Evolutionary conservation across 2,329 filamentous ascomycete genomes (phyloP).

Genomic region (Penicillium sp.): DNA sequence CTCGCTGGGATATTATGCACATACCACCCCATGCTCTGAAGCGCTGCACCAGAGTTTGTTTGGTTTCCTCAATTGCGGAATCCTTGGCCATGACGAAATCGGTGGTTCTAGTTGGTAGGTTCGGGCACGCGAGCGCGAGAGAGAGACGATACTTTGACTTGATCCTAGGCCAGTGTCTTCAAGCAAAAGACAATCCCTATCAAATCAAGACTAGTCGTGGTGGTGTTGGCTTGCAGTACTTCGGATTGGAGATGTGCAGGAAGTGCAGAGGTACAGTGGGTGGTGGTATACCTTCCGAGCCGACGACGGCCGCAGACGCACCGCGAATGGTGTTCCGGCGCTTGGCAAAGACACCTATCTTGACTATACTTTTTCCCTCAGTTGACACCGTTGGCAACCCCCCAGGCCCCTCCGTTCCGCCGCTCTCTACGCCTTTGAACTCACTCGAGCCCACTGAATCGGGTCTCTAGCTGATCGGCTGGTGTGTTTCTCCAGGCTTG

Average conservation of each 20-base stretch:
- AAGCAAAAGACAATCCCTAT: neutral
- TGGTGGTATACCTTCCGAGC: constrained; percentile 1
- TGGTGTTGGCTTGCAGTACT: neutral
- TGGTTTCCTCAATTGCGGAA: constrained; percentile 36
- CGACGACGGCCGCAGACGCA: constrained; percentile 3
- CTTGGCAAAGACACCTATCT: constrained; percentile 31
- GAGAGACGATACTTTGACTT: neutral
- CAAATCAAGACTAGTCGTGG: neutral
- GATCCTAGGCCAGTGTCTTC: neutral
- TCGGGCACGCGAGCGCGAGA: too few species aligned
- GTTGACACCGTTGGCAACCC: neutral
- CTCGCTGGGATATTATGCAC: constrained; percentile 11
- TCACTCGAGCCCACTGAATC: constrained; percentile 7
- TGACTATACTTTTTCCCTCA: constrained; percentile 19
- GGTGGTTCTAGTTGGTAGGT: constrained; percentile 18
- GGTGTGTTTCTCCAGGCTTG: neutral
- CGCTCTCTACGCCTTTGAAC: constrained; percentile 15
- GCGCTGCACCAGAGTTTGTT: constrained; percentile 42
- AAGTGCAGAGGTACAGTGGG: constrained; percentile 3
- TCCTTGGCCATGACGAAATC: constrained; percentile 30
- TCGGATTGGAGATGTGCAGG: neutral
- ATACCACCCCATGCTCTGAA: constrained; percentile 48
- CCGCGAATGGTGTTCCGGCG: constrained; percentile 19
- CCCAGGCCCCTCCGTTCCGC: constrained; percentile 8
- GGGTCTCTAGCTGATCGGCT: neutral